A percentile compares a stretch with the other conserved stretches of the same genome.
These are phyloP conservation scores for Mycena rosella DNA, from an alignment of 768 basidiomycete species.

Conservation along the genomic window DNA sequence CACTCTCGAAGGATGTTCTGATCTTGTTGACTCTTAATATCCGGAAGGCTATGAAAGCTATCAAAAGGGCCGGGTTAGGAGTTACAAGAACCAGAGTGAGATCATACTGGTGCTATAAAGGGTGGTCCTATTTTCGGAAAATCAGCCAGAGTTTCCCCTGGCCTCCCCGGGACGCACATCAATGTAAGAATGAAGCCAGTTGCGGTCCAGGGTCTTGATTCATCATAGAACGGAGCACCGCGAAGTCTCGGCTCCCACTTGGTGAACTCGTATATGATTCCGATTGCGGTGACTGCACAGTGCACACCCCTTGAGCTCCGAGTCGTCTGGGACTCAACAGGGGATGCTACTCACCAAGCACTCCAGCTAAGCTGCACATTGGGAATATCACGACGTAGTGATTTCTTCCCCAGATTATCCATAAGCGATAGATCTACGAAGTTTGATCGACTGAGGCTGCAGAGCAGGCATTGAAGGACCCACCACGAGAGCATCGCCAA, in stretches of 20 bases:
- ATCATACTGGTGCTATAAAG: constrained; percentile 16
- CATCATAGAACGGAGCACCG: background rate
- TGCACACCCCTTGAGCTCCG: too few species aligned
- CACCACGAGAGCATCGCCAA: constrained; percentile 15
- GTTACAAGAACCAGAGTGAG: background rate
- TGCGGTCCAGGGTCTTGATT: constrained; percentile 7
- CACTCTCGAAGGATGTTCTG: background rate
- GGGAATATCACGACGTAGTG: too few species aligned
- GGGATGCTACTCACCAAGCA: background rate
- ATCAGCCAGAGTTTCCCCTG: background rate
- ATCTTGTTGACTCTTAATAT: background rate
- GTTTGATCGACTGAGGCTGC: constrained; percentile 6
- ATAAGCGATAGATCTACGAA: constrained; percentile 21
- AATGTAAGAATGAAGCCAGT: background rate
- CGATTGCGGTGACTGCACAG: background rate
- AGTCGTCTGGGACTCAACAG: background rate
- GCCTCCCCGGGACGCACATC: background rate
- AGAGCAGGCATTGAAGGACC: constrained; percentile 6
- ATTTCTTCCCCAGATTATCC: constrained; percentile 20
- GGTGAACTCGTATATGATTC: background rate
- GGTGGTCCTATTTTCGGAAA: background rate
- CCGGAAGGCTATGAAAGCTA: constrained; percentile 11
- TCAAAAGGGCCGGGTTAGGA: background rate
- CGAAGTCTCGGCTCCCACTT: constrained; percentile 18
- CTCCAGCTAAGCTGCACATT: constrained; percentile 5